Evolutionary conservation across 2,329 filamentous ascomycete species (phyloP), one percentile per base, ranked within the genome.

Genomic region (Byssothecium circinans): DNA sequence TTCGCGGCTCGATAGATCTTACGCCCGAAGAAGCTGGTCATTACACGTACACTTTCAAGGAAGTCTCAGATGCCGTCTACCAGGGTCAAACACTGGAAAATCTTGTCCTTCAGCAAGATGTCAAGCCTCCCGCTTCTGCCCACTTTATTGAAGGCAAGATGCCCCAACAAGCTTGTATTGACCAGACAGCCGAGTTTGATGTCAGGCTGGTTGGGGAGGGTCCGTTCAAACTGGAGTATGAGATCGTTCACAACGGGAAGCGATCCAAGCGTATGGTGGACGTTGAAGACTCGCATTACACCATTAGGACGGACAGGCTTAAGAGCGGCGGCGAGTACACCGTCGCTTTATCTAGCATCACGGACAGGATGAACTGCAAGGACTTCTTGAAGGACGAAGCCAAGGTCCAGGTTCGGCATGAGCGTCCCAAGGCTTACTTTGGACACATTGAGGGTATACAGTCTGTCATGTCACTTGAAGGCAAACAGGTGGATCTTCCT

Each of bases 191-290:
- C 6, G 81, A 85, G 25, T 83, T 94, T 22, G 83, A 89, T 46
- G 83, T 96, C 32, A 73, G 79, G 42, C 81, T 97, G 34, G 78
- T 84, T 37, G 94, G 95, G 34, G 91, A 97, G 60, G 80, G 85
- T 15, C 94, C 95, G 0, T 97, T 92, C 78, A 87, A 80, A 18
- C 74, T 99, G 32, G 91, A 97, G 65, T 99, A 95, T 75, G 94
- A 97, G 70, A 77, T 96, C 33, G 82, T 96, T 7, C 89, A 97
- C 71, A 88, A 91, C 45, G 91, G 91, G 45, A 95, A 88, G 72
- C 84, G 91, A 43, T 85, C 83, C 53, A 86, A 88, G 42, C 81
- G 87, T 58, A 77, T 83, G 20, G 77, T 81, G 1, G 77, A 81
- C 47, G 88, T 96, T 45, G 77, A 84, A 19, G 77, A 75, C 2